A percentile compares a stretch with the other conserved stretches of the same genome.
Evolutionary conservation across 106 monocot species (phyloP).

Genomic region (Acorus calamus): DNA sequence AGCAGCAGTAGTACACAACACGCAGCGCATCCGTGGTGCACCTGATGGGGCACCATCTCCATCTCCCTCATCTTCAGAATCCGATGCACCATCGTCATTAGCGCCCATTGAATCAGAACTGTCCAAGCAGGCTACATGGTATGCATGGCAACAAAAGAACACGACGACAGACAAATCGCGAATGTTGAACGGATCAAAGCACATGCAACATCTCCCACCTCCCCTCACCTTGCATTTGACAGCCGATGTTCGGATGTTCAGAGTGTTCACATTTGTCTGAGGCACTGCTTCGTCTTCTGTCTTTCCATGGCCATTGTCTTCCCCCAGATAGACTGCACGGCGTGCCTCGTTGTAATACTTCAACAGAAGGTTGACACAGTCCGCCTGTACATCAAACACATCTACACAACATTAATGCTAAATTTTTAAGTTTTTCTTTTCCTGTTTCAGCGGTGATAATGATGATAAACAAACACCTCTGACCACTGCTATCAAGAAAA

Average conservation of each 20-base stretch:
- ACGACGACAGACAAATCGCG: constrained; percentile 63
- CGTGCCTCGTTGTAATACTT: constrained; percentile 86
- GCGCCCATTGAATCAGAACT: constrained; percentile 42
- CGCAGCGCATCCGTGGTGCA: constrained; percentile 54
- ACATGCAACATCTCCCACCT: constrained; percentile 79
- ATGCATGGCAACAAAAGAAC: constrained; percentile 93
- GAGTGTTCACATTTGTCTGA: constrained; percentile 10
- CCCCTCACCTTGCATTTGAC: constrained; percentile 71
- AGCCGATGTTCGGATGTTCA: constrained; percentile 15
- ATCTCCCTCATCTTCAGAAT: constrained; percentile 21
- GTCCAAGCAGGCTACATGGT: constrained; percentile 61
- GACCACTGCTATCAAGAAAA: no score
- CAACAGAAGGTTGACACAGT: constrained; percentile 76
- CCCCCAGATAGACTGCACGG: constrained; percentile 60
- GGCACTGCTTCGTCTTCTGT: no score
- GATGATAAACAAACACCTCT: no score
- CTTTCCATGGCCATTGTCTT: constrained; percentile 37
- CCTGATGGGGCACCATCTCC: constrained; percentile 23
- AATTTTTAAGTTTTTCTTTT: no score
- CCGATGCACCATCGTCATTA: constrained; percentile 1
- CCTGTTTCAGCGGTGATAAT: no score
- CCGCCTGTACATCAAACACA: constrained; percentile 32
- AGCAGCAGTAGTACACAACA: constrained; percentile 84
- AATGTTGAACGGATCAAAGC: constrained; percentile 76
- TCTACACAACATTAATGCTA: no score